Base-by-base conservation (phyloP, 2,329 filamentous ascomycete genomes). In the Ilyonectria mors-panacis region DNA sequence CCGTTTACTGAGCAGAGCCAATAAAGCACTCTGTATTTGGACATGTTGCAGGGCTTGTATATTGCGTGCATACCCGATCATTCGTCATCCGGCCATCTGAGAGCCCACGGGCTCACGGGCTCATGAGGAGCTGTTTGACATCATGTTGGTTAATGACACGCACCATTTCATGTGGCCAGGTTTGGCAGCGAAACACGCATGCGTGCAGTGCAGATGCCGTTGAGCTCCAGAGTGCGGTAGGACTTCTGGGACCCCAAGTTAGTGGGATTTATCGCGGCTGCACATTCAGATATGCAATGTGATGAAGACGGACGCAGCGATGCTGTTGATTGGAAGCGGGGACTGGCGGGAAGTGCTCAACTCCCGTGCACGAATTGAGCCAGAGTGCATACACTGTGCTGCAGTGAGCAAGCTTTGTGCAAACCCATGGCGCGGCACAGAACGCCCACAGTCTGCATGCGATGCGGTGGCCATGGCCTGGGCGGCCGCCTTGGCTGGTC, bases 311-410 rank as follows among this genome's bases (percentile, higher is more conserved):
- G 21, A 19, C n/a, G 30, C 28, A 35, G 17, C 9, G 17, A 53
- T 61, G 63, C 30, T 35, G 21, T 19, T 51, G 51, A 33, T 26
- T 51, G 13, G 35, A 26, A 35, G 63, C 21, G 63, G 58, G 57
- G 53, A 30, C 7, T 23, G 56, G 53, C 53, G 15, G 39, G n/a
- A 48, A 58, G 44, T 51, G 57, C 37, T 56, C 51, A 55, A 60
- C 58, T 44, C 21, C 23, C 47, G 42, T 48, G 59, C 33, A 56
- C 48, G 2, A 53, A 53, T 21, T 39, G 53, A 50, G 63, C 51
- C 44, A 42, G 60, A 65, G 57, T 65, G 63, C 51, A 53, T 61
- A 61, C 63, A 65, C 53, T 45, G 23, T 17, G 48, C 57, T 51
- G 51, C 58, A 57, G 60, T 39, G 21, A 62, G 44, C 23, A 17